These are phyloP conservation scores for Ramaria sp. DNA, from an alignment of 768 basidiomycete genomes.

Conservation along the genomic window DNA sequence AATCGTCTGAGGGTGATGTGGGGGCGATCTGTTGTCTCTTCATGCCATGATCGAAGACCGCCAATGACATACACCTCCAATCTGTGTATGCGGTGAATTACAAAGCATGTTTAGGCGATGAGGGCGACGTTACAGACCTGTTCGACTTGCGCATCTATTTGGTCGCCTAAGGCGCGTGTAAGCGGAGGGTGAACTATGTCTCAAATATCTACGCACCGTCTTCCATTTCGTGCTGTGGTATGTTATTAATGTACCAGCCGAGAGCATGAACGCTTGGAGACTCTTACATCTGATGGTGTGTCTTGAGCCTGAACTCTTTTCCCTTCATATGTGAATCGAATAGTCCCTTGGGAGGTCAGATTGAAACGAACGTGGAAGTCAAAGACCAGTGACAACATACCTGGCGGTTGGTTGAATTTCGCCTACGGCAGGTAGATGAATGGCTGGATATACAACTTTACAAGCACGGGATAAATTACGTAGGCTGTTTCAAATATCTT, in stretches of 20 bases:
- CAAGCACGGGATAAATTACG: not conserved
- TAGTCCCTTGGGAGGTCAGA: slow-evolving; percentile 34
- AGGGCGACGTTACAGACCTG: slow-evolving; percentile 25
- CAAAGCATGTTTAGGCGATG: not conserved
- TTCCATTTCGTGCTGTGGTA: slow-evolving; percentile 41
- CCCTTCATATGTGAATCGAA: slow-evolving; percentile 52
- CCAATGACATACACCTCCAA: not conserved
- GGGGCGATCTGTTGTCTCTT: not conserved
- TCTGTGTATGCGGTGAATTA: not conserved
- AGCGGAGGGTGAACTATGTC: not conserved
- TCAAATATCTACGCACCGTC: slow-evolving; percentile 22
- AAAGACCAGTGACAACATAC: not conserved
- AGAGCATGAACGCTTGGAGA: not conserved
- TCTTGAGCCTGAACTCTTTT: slow-evolving; percentile 33
- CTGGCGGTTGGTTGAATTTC: slow-evolving; percentile 4
- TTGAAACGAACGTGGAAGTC: not conserved
- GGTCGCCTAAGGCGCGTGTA: slow-evolving; percentile 25
- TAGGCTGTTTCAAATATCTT: slow-evolving; percentile 6
- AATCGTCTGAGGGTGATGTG: not conserved
- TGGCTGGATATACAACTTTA: not conserved
- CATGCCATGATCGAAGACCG: not conserved
- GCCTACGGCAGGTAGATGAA: not conserved
- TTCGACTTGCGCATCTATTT: slow-evolving; percentile 46
- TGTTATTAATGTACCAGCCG: not conserved
- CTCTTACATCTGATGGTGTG: slow-evolving; percentile 43